A percentile compares a stretch with the other conserved stretches of the same genome.
phyloP scores from a whole-genome alignment of 768 basidiomycete species.

The Lactarius indigo region DNA sequence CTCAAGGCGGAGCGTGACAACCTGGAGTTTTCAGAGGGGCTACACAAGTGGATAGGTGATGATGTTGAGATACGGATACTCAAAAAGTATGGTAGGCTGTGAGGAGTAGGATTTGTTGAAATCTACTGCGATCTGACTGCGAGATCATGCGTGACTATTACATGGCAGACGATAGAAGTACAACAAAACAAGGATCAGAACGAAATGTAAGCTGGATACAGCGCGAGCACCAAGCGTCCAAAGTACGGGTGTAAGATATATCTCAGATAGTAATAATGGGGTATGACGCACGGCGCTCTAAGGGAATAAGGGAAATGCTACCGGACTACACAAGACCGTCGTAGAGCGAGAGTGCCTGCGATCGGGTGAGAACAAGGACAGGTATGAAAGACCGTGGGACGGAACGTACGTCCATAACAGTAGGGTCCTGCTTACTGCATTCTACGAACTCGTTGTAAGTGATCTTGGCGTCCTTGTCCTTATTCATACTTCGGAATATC shows the following conservation, averaged over 20 bases:
- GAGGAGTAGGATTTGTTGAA: conserved; percentile 26
- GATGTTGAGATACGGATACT: conserved; percentile 79
- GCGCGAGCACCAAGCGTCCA: conserved; percentile 1
- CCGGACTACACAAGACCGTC: conserved; percentile 75
- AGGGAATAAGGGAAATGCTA: background rate
- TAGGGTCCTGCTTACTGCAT: conserved; percentile 98
- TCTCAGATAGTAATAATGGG: conserved; percentile 4
- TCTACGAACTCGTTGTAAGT: conserved; percentile 98
- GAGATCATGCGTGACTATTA: background rate
- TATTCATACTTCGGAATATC: conserved; percentile 97
- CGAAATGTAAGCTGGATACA: conserved; percentile 4
- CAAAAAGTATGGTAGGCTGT: conserved; percentile 67
- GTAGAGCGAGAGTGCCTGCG: conserved; percentile 87
- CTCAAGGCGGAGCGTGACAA: conserved; percentile 93
- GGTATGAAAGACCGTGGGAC: conserved; percentile 1
- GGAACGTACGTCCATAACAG: conserved; percentile 85
- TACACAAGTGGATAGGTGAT: conserved; percentile 79
- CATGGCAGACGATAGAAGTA: conserved; percentile 4
- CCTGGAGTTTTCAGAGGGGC: conserved; percentile 83
- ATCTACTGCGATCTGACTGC: conserved; percentile 6
- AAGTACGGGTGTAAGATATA: conserved; percentile 7
- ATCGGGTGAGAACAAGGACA: conserved; percentile 18
- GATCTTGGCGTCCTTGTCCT: conserved; percentile 87
- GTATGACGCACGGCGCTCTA: conserved; percentile 1
- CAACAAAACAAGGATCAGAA: background rate